Base-by-base conservation (phyloP, 1,284 basidiomycete species). In the Cutaneotrichosporon arboriforme region DNA sequence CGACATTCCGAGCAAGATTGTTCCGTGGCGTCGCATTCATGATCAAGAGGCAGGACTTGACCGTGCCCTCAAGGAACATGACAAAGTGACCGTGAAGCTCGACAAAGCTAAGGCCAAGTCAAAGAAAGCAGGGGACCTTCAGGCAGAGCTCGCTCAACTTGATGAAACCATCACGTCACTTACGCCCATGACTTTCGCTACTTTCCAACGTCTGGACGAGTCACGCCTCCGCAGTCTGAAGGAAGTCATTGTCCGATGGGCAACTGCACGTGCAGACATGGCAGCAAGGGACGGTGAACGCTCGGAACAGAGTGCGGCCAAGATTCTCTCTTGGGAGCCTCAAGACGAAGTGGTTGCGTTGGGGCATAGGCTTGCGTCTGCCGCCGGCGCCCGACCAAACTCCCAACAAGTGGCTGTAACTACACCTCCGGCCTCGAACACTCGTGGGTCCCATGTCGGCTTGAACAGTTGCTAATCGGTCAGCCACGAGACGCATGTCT, bases 161-260 rank as follows among this genome's bases (percentile, higher is more conserved):
- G 71, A 64, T 2, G 54, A 55, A 1, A 61, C 65, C 1, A 55
- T 74, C 21, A 56, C 63, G 4, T 62, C 64, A 1, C 59, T 69
- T 10, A 64, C 70, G 13, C 74, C 74, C 1, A 66, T 66, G 59
- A 67, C 71, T 14, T 73, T 70, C 51, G 63, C 64, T 1, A 67
- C 72, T 0, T 75, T 71, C 56, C 75, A 77, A 49, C 45, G 61
- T 8, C 55, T 74, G 17, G 74, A 76, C 33, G 68, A 71, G 49
- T 65, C 67, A 31, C 61, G 75, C 13, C 57, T 76, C 20, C 59
- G 61, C 4, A 55, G 57, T 12, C 53, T 76, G 23, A 77, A 77
- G 54, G 74, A 77, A 60, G 54, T 73, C 20, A 52, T 68, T 10
- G 70, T 75, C 10, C 64, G 73, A 36, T 77, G 69, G 67, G 69